Evolutionary conservation across 2,329 filamentous ascomycete species (phyloP), one percentile per base, ranked within the genome.

Genomic region (Cercospora citrullina): DNA sequence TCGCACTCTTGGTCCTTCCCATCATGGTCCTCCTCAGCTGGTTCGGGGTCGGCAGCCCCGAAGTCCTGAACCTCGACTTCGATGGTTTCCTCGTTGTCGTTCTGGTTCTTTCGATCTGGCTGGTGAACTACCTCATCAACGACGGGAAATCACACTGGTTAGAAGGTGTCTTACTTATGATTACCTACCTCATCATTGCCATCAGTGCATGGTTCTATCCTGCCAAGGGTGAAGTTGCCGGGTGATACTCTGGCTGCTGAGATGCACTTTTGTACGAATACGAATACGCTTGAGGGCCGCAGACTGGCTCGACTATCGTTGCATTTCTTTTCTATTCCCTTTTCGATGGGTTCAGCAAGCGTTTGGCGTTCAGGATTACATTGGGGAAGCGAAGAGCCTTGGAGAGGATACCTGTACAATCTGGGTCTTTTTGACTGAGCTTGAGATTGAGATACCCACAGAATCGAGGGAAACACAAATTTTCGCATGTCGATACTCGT

Each of bases 1-100:
- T 90, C 73, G 87, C 87, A 0, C 80, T 90, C 23, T 79, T 90
- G 31, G 86, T 90, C 33, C 80, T 89, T 64, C 87, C 87, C 1
- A 76, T 90, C 51, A 82, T 86, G 72, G 84, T 89, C 23, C 81
- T 89, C 48, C 82, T 90, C 63, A 87, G 86, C 64, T 90, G 87
- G 87, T 82, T 86, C 63, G 85, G 85, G 63, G 82, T 86, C 8
- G 57, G 67, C 9, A 70, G 72, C 7, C 71, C 69, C 0, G 81
- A 86, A 60, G 80, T 84, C 42, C 89, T 91, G 92, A 92, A 89
- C 21, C 85, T 96, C 5, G 90, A 90, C 78, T 95, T 97, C 77
- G 92, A 96, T 76, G 89, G 89, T 0, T 97, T 97, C 83, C 92
- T 97, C 81, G 89, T 97, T 14, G 90, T 84, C 2, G 80, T 87